Evolutionary conservation across 495 filamentous ascomycete species (phyloP), one percentile per base, ranked within the genome.

Genomic region (Annulohypoxylon maeteangense): DNA sequence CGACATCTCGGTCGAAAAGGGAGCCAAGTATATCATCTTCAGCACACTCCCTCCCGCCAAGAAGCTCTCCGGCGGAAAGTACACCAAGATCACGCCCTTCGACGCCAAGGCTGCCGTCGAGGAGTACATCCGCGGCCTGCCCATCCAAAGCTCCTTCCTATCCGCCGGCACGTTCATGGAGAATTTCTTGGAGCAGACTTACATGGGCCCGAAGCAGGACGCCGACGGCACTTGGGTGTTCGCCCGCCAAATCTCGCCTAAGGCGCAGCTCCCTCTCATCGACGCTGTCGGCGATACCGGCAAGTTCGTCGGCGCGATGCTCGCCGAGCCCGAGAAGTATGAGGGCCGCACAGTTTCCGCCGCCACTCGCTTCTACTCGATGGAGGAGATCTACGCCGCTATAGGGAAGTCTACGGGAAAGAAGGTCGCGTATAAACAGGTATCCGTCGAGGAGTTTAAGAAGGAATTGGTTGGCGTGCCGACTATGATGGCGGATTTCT

Each of bases 291-390:
- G 71, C 7, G 85, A 88, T 68, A 80, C 79, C 2, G 87, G 85
- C 0, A 87, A 87, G 64, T 88, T 81, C 65, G 77, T 87, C 14
- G 84, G 81, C 7, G 81, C 86, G 12, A 84, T 86, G 11, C 76
- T 89, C 1, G 80, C 80, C 7, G 76, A 84, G n/a, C 84, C 82
- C 0, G 82, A 83, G 3, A 82, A 83, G 69, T 89, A 82, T 68
- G 78, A 78, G 22, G 85, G 84, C 14, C 82, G 79, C 69, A 80
- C 71, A 4, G 75, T 89, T 55, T 76, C 50, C 36, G 80, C 80
- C 3, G 82, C 85, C 0, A 75, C 71, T 1, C 74, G 45, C 14
- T 44, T 82, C 12, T 85, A 84, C 36, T 77, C 53, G 31, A 68
- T 75, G 0, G 75, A 78, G 18, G 79, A 87, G 51, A 75, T 81